These are phyloP conservation scores for Chalciporus chontae DNA, from an alignment of 768 basidiomycete genomes.

Conservation along the genomic window DNA sequence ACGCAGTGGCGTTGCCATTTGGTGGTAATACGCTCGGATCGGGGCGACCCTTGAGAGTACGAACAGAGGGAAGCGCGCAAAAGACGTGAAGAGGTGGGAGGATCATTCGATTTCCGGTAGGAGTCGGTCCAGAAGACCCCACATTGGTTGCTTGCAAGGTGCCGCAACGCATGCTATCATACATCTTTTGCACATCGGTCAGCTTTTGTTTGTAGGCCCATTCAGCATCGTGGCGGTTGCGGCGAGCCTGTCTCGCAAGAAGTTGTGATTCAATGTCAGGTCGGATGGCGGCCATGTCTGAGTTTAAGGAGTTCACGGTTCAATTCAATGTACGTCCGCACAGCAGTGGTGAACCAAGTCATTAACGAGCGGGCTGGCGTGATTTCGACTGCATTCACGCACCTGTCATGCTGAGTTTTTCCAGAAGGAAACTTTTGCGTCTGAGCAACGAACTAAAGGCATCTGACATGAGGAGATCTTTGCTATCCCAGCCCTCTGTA, in stretches of 20 bases:
- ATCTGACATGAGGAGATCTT: conserved; percentile 39
- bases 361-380: not conserved
- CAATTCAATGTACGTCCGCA: no score
- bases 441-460: conserved; percentile 39
- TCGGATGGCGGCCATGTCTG: conserved; percentile 21
- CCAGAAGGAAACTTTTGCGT: conserved; percentile 37
- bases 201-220: conserved; percentile 24
- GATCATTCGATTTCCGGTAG: conserved; percentile 11
- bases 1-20: not conserved
- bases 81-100: conserved; percentile 50
- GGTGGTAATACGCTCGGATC: conserved; percentile 7
- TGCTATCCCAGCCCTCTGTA: conserved; percentile 40
- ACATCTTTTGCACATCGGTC: conserved; percentile 38
- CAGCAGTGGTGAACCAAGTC: no score
- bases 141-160: not conserved
- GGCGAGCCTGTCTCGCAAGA: conserved; percentile 21
- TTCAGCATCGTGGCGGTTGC: conserved; percentile 28
- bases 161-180: conserved; percentile 43
- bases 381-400: conserved; percentile 1
- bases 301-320: no score
- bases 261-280: conserved; percentile 30
- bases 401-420: conserved; percentile 40
- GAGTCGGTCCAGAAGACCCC: not conserved
- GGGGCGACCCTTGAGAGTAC: conserved; percentile 28
- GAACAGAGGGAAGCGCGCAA: conserved; percentile 45